Evolutionary conservation across 202 grass and related monocot genomes (phyloP).

Genomic region (Carex arenaria): DNA sequence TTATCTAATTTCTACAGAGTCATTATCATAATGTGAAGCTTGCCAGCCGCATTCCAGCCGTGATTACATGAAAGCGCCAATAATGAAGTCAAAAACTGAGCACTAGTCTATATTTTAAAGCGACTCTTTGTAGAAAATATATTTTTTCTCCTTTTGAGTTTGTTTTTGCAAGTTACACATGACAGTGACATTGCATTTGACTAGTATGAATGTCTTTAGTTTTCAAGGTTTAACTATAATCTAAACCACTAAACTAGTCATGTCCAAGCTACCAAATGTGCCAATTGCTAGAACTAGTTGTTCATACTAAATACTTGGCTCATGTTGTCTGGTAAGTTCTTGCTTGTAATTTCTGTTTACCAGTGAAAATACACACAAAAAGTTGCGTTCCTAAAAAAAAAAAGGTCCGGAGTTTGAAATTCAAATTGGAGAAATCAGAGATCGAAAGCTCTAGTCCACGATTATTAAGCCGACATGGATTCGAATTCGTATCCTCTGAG

Average conservation of each 20-base stretch:
- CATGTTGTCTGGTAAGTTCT: background rate
- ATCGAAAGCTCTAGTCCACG: no score
- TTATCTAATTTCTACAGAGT: background rate
- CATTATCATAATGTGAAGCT: background rate
- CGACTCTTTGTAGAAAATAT: background rate
- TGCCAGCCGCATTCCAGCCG: constrained; percentile 15
- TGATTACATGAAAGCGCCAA: constrained; percentile 17
- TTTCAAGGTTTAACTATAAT: background rate
- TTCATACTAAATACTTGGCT: background rate
- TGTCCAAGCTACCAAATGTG: no score
- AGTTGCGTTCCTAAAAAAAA: background rate
- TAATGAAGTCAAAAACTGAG: background rate
- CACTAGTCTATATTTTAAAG: background rate
- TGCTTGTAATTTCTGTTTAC: background rate
- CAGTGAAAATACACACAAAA: background rate
- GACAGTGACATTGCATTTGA: constrained; percentile 15
- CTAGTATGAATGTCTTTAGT: background rate
- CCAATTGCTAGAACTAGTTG: background rate
- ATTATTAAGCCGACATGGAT: no score
- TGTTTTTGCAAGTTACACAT: background rate
- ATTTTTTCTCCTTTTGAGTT: background rate
- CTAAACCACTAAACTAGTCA: background rate
- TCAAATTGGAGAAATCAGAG: no score
- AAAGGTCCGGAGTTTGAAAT: no score
- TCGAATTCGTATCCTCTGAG: no score